These are phyloP conservation scores for Fonsecaea erecta DNA, from an alignment of 2,329 filamentous ascomycete species.

Conservation along the genomic window DNA sequence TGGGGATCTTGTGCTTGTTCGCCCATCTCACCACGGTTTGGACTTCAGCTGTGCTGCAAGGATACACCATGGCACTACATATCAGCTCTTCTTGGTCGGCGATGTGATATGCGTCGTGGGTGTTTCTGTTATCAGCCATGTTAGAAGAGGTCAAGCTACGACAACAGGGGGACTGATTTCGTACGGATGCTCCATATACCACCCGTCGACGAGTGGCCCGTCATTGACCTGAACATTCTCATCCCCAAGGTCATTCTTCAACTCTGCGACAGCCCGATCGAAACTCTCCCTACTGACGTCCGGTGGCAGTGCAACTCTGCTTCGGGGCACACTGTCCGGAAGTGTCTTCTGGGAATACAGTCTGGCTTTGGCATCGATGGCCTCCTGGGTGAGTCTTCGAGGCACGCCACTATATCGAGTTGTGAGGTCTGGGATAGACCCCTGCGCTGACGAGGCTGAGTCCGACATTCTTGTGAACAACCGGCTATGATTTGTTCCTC, in stretches of 20 bases:
- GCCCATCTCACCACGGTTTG: conserved; percentile 42
- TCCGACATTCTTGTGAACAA: conserved; percentile 15
- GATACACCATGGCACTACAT: conserved; percentile 50
- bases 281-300: conserved; percentile 28
- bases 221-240: conserved; percentile 36
- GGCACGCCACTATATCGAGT: conserved; percentile 30
- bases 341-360: conserved; percentile 35
- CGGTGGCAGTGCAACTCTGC: conserved; percentile 31
- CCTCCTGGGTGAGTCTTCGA: conserved; percentile 28
- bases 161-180: not conserved
- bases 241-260: conserved; percentile 28
- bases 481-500: not conserved
- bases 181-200: conserved; percentile 47
- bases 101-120: conserved; percentile 52
- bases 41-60: conserved; percentile 43
- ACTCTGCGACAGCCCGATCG: conserved; percentile 32
- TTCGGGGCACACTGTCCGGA: conserved; percentile 27
- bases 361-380: conserved; percentile 30
- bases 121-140: conserved; percentile 38
- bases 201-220: conserved; percentile 41
- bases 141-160: no score
- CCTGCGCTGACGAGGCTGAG: conserved; percentile 13
- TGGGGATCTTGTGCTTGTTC: conserved; percentile 43
- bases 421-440: conserved; percentile 27
- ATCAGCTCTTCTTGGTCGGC: conserved; percentile 51